Evolutionary conservation across 352 stramenopile genomes (phyloP), one percentile per base, ranked within the genome.

Genomic region (Globisporangium solare): DNA sequence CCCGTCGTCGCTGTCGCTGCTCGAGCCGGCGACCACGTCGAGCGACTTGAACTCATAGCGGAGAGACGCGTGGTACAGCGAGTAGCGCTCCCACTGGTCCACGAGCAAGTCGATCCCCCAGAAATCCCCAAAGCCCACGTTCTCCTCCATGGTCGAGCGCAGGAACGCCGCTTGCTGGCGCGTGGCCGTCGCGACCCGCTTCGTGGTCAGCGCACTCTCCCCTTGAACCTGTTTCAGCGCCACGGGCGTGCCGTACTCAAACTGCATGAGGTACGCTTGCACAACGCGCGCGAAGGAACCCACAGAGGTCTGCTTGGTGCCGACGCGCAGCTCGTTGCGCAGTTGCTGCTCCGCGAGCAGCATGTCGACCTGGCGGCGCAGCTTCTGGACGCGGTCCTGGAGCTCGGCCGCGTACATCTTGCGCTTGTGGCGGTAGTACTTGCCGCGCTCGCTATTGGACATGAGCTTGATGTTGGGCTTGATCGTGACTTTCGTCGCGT

Each of bases 401-500:
- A 88, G 55, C 6, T 71, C 51, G 32, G 63, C 61, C 7, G 73
- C 60, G 61, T 85, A 86, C 47, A 67, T 55, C 52, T 85, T 83
- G 27, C 75, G 67, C 47, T 70, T 66, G 31, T 65, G 71, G 40
- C 78, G 75, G 58, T 88, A 86, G 20, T 84, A 79, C 59, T 88
- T 88, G 18, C 73, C 72, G 3, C 77, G 74, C 52, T 88, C 77
- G 54, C 77, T 88, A 54, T 84, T 87, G 54, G 57, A 72, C 76
- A 87, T 83, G 57, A 60, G 31, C 58, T 76, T 76, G 45, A 81
- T 55, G 55, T 73, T 61, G 47, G 68, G 48, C 37, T 61, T 63
- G 51, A 65, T 65, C 27, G 27, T 35, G 27, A 35, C 27, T 35
- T 35, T 35, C 27, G 2, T 35, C 27, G 10, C 27, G 3, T 35